Evolutionary conservation across 495 filamentous ascomycete genomes (phyloP), one percentile per base, ranked within the genome.

Genomic region (Tuber microsphaerosporum): DNA sequence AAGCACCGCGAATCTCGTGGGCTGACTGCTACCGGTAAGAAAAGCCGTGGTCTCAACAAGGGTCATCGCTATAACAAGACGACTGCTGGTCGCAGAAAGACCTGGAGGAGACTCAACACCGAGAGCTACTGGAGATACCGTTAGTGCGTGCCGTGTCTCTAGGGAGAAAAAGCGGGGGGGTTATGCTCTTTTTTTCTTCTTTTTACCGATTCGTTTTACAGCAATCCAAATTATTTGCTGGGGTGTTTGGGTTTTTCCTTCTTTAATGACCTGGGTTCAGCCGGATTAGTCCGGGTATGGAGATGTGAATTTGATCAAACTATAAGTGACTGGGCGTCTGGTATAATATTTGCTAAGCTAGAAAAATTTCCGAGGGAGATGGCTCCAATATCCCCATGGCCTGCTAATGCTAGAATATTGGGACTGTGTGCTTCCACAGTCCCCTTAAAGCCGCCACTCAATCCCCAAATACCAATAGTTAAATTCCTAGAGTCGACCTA

Each of bases 31-130:
- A 97, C 94, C 75, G 95, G 95, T 89, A 99, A 99, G 93, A 94
- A 94, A 88, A 97, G 93, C 84, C 93, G 95, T 86, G 95, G 95
- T 88, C 90, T 98, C 87, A 94, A 93, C 91, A 97, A 97, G 89
- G 95, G 95, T 81, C 95, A 99, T 87, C 89, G 91, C 80, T 98
- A 92, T 92, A 97, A 94, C 92, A 97, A 99, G 89, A 99, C 96
- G 84, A 88, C 86, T 79, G 89, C 93, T 82, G 95, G 95, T 81
- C 90, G 95, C 84, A 91, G 96, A 87, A 97, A 98, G 92, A 98
- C 94, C 85, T 99, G 95, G 95, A 97, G 97, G 92, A 89, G 91
- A 86, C 94, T 94, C 90, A 97, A 97, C 91, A 99, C 95, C 86
- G 90, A 94, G 85, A 93, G 90, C 85, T 91, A 94, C 85, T 97